Conservation (phyloP, 2,329 filamentous ascomycete genomes). For the Didymella glomerata region DNA sequence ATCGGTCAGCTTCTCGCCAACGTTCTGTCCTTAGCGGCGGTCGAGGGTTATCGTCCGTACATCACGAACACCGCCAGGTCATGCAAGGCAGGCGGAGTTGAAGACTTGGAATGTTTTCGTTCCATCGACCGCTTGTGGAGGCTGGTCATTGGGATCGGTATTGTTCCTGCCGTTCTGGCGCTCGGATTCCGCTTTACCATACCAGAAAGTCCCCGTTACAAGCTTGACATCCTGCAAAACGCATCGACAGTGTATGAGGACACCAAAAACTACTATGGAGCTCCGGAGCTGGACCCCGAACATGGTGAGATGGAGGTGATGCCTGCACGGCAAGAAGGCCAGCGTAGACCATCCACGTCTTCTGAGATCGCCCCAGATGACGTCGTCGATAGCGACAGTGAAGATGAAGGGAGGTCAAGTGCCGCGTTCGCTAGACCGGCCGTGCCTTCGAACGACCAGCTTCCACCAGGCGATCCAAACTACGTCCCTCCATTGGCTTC, state of each 20-base stretch:
- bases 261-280: constrained; percentile 44
- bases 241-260: constrained; percentile 44
- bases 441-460: constrained; percentile 9
- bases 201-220: constrained; percentile 53
- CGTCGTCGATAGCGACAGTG: constrained; percentile 38
- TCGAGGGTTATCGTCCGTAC: constrained; percentile 38
- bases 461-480: constrained; percentile 54
- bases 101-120: constrained; percentile 38
- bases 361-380: constrained; percentile 43
- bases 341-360: constrained; percentile 30
- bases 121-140: constrained; percentile 53
- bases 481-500: constrained; percentile 54
- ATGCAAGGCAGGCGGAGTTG: constrained; percentile 28
- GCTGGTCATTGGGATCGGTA: constrained; percentile 52
- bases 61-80: constrained; percentile 30
- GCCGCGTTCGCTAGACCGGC: constrained; percentile 19
- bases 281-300: constrained; percentile 36
- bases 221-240: constrained; percentile 52
- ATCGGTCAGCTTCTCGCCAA: constrained; percentile 50
- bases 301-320: constrained; percentile 43
- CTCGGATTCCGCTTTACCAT: constrained; percentile 53
- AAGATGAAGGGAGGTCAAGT: constrained; percentile 30
- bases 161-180: constrained; percentile 39
- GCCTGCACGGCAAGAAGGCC: constrained; percentile 16
- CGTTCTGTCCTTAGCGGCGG: constrained; percentile 40